Conservation (phyloP, 441 rosid species). For the Pelargonium cotyledonis region DNA sequence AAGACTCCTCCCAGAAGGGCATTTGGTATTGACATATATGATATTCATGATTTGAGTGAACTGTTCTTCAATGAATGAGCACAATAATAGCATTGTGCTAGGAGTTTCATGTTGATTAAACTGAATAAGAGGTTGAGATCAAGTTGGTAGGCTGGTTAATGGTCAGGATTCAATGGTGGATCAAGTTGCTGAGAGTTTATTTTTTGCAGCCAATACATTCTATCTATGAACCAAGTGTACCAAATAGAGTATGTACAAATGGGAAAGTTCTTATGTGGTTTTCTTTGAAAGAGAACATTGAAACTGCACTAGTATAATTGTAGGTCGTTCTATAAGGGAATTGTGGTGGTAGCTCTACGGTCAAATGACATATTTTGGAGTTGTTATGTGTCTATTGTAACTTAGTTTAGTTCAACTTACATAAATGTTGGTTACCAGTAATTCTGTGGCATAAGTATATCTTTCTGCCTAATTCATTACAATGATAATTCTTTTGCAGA, state of each 20-base stretch:
- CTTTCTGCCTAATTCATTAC: neutral
- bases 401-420: neutral
- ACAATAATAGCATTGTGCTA: no score
- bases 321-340: neutral
- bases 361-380: neutral
- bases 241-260: neutral
- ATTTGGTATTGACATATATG: no score
- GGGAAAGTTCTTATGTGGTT: neutral
- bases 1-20: no score
- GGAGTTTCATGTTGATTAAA: no score
- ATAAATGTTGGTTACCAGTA: neutral
- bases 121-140: no score
- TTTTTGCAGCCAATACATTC: neutral
- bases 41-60: no score
- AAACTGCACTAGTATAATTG: neutral
- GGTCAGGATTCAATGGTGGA: no score
- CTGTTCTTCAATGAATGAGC: no score
- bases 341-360: neutral
- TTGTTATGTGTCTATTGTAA: no score
- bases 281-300: neutral
- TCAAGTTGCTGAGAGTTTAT: no score
- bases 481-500: conserved; percentile 41
- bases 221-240: neutral
- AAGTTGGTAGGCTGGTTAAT: no score
- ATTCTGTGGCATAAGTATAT: neutral